These are phyloP conservation scores for Pseudopithomyces maydicus DNA, from an alignment of 2,329 filamentous ascomycete genomes.

Conservation along the genomic window DNA sequence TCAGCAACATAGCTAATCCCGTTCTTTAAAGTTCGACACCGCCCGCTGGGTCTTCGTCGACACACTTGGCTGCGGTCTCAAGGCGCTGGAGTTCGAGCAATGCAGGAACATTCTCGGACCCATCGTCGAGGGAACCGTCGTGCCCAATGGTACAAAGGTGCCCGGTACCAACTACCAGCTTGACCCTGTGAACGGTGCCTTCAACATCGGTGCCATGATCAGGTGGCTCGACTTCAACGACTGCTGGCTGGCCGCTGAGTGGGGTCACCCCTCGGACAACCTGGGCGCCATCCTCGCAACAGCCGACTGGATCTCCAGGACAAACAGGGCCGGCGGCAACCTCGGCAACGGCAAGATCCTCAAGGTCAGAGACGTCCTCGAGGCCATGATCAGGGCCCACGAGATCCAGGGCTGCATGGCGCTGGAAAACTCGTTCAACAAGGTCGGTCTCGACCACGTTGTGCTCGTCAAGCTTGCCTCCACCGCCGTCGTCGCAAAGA, in stretches of 20 bases:
- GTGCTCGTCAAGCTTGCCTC: constrained; percentile 97
- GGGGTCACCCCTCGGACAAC: constrained; percentile 99
- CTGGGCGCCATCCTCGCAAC: constrained; percentile 94
- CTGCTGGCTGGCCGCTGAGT: constrained; percentile 98
- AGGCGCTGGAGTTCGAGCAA: constrained; percentile 93
- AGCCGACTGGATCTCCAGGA: constrained; percentile 96
- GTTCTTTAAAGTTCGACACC: constrained; percentile 75
- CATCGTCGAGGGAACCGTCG: constrained; percentile 84
- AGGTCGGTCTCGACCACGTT: constrained; percentile 96
- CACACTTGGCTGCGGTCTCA: constrained; percentile 93
- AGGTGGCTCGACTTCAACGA: constrained; percentile 99
- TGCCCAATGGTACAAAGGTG: constrained; percentile 90
- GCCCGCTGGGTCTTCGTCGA: constrained; percentile 96
- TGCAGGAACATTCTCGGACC: constrained; percentile 95
- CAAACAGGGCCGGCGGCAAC: constrained; percentile 83
- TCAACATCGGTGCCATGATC: constrained; percentile 99
- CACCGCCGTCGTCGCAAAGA: constrained; percentile 90
- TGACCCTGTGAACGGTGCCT: constrained; percentile 92
- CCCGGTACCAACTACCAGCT: constrained; percentile 92
- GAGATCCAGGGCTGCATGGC: constrained; percentile 98
- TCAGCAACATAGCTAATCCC: constrained; percentile 18
- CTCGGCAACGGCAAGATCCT: constrained; percentile 75
- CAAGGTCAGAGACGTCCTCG: constrained; percentile 87
- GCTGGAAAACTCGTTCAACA: constrained; percentile 98
- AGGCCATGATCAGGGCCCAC: constrained; percentile 99